These are phyloP conservation scores for Macrotyloma uniflorum DNA, from an alignment of 306 rosid genomes.

Conservation along the genomic window DNA sequence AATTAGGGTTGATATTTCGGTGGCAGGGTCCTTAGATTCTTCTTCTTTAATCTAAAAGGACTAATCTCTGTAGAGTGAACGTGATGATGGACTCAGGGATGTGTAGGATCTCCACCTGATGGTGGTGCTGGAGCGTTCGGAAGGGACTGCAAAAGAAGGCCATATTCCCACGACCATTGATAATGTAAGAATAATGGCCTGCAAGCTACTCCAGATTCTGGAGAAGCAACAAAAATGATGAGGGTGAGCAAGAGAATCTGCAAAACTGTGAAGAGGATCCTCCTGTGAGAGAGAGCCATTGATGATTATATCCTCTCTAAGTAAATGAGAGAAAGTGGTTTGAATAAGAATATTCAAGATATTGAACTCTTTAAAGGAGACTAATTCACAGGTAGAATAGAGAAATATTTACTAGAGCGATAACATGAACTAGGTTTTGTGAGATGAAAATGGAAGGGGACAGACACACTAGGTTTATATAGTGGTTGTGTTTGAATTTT, in stretches of 20 bases:
- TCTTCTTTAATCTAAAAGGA: no score
- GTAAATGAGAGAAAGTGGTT: background rate
- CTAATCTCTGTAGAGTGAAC: no score
- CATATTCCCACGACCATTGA: slow-evolving; percentile 30
- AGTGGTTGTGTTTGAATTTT: background rate
- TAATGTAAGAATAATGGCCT: slow-evolving; percentile 34
- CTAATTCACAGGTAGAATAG: background rate
- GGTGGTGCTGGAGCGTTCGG: background rate
- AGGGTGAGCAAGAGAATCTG: background rate
- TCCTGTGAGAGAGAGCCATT: slow-evolving; percentile 14
- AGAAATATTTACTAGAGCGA: background rate
- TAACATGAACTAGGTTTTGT: background rate
- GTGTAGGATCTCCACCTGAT: slow-evolving; percentile 1
- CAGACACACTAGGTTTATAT: background rate
- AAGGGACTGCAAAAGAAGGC: slow-evolving; percentile 35
- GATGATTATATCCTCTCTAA: background rate
- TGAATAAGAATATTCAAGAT: background rate
- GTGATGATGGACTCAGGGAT: slow-evolving; percentile 15
- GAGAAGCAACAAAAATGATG: background rate
- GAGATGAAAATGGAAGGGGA: background rate
- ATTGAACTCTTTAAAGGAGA: background rate
- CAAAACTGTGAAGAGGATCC: background rate
- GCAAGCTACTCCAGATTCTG: slow-evolving; percentile 18
- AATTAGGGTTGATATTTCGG: background rate
- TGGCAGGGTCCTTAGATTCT: background rate